Evolutionary conservation across 345 rosid genomes (phyloP), one percentile per base, ranked within the genome.

Genomic region (Citrus unshiu): DNA sequence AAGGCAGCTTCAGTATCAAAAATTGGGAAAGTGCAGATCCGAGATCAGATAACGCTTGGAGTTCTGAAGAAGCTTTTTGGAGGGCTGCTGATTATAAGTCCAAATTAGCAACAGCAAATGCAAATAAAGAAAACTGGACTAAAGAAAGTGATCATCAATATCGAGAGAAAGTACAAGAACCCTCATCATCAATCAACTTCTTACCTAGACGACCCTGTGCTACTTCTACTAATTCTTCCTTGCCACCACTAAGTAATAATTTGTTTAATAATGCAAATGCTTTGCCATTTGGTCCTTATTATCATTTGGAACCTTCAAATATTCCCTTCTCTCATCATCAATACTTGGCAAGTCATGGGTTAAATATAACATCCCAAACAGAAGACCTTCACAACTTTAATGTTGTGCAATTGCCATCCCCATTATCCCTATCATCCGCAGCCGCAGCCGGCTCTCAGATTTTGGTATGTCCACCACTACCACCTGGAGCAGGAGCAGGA

Each of bases 341-440:
- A 39, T 79, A 13, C 14, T 13, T 46, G 29, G 85, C 82, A 73
- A 82, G 83, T 76, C 82, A 84, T 76, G 91, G 85, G 63, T 78
- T 46, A 46, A 46, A 46, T 46, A 46, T 84, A 74, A 60, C 77
- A 61, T 34, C 84, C 32, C 83, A 80, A 35, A 35, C 77, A 29
- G 88, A 82, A 78, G 86, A 86, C 30, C 56, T 57, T 21, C 82
- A 84, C 30, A 80, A 81, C 79, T 75, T 83, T 39, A 88, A 90
- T 80, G 81, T 81, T 74, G 81, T 87, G 35, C 89, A 90, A 30
- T 81, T 88, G 81, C 88, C 92, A 68, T 87, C 91, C 32, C 39
- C 86, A 25, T 73, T 86, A 21, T 88, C 91, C 61, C 76, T 85
- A 67, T 85, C 88, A 62, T 84, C 51, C 18, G 51, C 51, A 46